A percentile compares a stretch with the other conserved stretches of the same genome.
These are phyloP conservation scores for Phylloporus gajari DNA, from an alignment of 1,284 basidiomycete genomes.

Conservation along the genomic window DNA sequence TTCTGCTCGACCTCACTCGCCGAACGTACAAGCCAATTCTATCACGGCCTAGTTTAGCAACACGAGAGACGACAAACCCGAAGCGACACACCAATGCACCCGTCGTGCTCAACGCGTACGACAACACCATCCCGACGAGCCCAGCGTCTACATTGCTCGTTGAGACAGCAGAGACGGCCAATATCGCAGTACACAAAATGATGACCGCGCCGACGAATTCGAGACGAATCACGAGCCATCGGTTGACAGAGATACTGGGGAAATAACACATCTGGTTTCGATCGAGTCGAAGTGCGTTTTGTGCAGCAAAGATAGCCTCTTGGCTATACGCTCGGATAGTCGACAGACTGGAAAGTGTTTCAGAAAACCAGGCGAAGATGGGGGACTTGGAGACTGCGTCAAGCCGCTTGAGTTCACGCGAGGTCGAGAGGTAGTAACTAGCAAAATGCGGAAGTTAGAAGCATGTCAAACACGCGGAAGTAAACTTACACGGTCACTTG, in stretches of 20 bases:
- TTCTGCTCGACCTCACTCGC: slow-evolving; percentile 95
- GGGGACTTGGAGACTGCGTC: slow-evolving; percentile 92
- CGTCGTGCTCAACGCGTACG: slow-evolving; percentile 86
- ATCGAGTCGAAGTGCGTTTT: slow-evolving; percentile 84
- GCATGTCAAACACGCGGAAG: slow-evolving; percentile 13
- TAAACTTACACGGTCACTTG: slow-evolving; percentile 74
- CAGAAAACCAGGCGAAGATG: slow-evolving; percentile 91
- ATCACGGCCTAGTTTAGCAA: neutral
- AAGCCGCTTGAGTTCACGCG: slow-evolving; percentile 90
- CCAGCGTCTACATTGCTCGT: slow-evolving; percentile 87
- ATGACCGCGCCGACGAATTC: slow-evolving; percentile 87
- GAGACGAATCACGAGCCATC: slow-evolving; percentile 83
- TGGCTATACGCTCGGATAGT: slow-evolving; percentile 89
- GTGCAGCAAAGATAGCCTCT: slow-evolving; percentile 76
- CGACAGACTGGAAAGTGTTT: slow-evolving; percentile 85
- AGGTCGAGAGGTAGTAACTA: slow-evolving; percentile 91
- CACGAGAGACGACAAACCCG: neutral
- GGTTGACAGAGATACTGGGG: slow-evolving; percentile 77
- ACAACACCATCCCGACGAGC: slow-evolving; percentile 89
- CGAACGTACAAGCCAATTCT: slow-evolving; percentile 89
- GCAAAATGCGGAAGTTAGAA: slow-evolving; percentile 5
- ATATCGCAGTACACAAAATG: slow-evolving; percentile 77
- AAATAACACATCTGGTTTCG: slow-evolving; percentile 87
- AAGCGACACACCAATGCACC: slow-evolving; percentile 67
- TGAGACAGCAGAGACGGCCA: slow-evolving; percentile 78